phyloP scores from a whole-genome alignment of 2,329 filamentous ascomycete species.

The Cladosporium halotolerans region DNA sequence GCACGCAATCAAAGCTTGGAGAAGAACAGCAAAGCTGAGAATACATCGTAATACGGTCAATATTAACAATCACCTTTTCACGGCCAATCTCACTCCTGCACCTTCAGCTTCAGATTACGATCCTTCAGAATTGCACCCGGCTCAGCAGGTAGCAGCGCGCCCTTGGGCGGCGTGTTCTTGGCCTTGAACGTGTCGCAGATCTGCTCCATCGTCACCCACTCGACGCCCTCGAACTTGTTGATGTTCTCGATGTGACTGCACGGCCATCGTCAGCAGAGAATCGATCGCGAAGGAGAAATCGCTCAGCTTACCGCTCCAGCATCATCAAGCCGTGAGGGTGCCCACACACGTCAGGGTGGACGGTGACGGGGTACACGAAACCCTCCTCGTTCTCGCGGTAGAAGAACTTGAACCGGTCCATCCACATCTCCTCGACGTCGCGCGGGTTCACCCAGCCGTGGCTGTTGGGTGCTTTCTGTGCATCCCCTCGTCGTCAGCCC shows the following conservation, averaged over 20 bases:
- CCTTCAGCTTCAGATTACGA: constrained; percentile 26
- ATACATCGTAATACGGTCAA: no score
- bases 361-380: constrained; percentile 71
- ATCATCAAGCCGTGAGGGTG: constrained; percentile 66
- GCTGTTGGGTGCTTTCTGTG: constrained; percentile 48
- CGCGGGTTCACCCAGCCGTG: constrained; percentile 53
- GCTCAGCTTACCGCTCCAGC: constrained; percentile 56
- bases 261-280: not conserved
- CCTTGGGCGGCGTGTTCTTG: constrained; percentile 52
- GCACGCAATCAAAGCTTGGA: no score
- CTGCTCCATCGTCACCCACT: constrained; percentile 64
- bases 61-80: no score
- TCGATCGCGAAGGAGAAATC: no score
- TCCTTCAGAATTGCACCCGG: constrained; percentile 48
- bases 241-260: constrained; percentile 61
- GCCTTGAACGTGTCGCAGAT: constrained; percentile 69
- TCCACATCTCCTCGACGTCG: constrained; percentile 61
- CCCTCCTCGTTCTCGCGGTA: constrained; percentile 66
- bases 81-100: constrained; percentile 16
- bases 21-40: no score
- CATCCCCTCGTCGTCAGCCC: no score
- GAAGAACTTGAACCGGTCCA: constrained; percentile 65
- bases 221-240: constrained; percentile 56
- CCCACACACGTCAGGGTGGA: constrained; percentile 68
- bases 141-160: constrained; percentile 56